Conservation (phyloP, 192 early-diverging fungal genomes). For the Linnemannia exigua region DNA sequence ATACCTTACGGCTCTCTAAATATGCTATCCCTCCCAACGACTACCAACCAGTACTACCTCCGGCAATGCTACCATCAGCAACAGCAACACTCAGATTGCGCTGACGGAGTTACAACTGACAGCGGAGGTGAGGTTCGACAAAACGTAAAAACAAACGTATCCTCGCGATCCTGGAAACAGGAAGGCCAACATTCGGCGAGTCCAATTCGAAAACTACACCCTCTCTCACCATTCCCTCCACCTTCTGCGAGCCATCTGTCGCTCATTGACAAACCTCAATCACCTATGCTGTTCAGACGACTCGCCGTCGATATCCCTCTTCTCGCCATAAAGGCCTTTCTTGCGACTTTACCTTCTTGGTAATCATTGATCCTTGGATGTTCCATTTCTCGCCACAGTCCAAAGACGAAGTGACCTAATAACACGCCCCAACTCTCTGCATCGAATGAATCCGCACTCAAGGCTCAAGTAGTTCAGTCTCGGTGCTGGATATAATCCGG, state of each 20-base stretch:
- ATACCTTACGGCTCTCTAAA: too few species aligned
- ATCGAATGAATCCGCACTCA: too few species aligned
- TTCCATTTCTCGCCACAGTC: neutral
- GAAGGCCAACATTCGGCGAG: neutral
- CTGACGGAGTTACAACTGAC: neutral
- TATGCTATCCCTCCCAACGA: too few species aligned
- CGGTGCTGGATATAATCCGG: neutral
- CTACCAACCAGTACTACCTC: too few species aligned
- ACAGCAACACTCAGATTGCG: too few species aligned
- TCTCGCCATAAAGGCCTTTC: neutral
- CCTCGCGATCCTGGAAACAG: neutral
- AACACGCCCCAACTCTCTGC: too few species aligned
- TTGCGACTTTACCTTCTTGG: neutral
- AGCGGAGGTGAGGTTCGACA: neutral
- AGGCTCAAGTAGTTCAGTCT: neutral
- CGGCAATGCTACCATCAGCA: too few species aligned
- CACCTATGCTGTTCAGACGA: neutral
- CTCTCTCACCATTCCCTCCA: neutral
- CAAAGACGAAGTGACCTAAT: neutral
- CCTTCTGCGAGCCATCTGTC: neutral
- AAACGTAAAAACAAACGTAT: neutral
- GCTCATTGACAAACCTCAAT: neutral
- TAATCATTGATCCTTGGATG: neutral
- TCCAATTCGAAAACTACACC: neutral
- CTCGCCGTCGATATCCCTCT: neutral